Conservation (phyloP, 345 rosid species). For the Brassica juncea region DNA sequence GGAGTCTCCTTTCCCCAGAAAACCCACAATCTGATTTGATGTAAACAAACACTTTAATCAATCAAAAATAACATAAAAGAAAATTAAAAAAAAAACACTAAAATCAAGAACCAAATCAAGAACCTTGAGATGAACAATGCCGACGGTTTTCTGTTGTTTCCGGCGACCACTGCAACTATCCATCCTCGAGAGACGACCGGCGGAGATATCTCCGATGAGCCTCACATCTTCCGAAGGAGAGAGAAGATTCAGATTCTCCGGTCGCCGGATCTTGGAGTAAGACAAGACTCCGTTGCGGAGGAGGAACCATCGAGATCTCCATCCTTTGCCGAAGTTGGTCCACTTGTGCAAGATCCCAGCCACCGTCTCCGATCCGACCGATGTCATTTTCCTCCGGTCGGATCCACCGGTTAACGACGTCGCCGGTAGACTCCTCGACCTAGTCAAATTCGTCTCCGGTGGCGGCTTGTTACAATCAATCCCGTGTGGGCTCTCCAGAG, state of each 20-base stretch:
- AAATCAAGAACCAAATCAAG: constrained; percentile 7
- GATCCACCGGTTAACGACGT: constrained; percentile 48
- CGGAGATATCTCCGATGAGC: constrained; percentile 73
- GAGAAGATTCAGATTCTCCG: constrained; percentile 58
- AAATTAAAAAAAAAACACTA: constrained; percentile 2
- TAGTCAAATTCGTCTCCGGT: constrained; percentile 51
- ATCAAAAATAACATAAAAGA: not conserved
- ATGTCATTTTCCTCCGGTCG: constrained; percentile 29
- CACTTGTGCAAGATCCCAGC: constrained; percentile 92
- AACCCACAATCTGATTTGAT: constrained; percentile 15
- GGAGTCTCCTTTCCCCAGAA: constrained; percentile 35
- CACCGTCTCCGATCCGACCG: constrained; percentile 55
- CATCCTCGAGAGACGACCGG: constrained; percentile 56
- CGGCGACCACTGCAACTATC: constrained; percentile 57
- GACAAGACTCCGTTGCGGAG: constrained; percentile 78
- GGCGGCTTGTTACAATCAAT: constrained; percentile 56
- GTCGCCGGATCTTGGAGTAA: constrained; percentile 75
- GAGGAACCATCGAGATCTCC: constrained; percentile 97
- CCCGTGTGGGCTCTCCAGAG: constrained; percentile 68
- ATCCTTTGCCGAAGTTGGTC: constrained; percentile 97
- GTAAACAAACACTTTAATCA: not conserved
- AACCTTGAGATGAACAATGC: constrained; percentile 91
- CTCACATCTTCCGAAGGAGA: constrained; percentile 61
- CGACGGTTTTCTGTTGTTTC: constrained; percentile 66
- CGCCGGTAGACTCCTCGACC: constrained; percentile 71